phyloP scores from a whole-genome alignment of 2,329 filamentous ascomycete species.

The Neofusicoccum cordaticola region DNA sequence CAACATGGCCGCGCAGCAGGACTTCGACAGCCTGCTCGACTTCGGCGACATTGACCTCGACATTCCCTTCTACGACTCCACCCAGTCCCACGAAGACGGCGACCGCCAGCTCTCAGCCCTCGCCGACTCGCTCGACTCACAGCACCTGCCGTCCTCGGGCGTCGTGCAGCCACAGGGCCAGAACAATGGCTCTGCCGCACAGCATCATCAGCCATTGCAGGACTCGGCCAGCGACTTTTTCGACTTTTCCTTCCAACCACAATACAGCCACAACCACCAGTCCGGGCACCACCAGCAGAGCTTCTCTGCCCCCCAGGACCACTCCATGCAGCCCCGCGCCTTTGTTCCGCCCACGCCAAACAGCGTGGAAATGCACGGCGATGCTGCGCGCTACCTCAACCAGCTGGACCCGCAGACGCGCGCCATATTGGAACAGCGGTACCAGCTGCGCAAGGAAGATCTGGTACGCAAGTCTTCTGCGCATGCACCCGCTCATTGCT shows the following conservation, averaged over 20 bases:
- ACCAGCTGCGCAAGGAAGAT: constrained; percentile 66
- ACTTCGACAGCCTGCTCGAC: constrained; percentile 45
- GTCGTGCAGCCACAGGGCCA: constrained; percentile 34
- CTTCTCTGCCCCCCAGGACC: constrained; percentile 19
- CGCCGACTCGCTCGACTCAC: constrained; percentile 26
- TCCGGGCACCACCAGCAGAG: constrained; percentile 7
- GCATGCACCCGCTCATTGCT: not conserved
- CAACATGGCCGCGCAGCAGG: constrained; percentile 40
- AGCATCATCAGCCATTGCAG: constrained; percentile 16
- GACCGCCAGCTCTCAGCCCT: constrained; percentile 32
- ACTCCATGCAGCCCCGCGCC: constrained; percentile 22
- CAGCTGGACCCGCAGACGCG: constrained; percentile 56
- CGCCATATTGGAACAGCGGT: constrained; percentile 63
- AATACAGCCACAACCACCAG: constrained; percentile 2
- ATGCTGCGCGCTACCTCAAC: constrained; percentile 56
- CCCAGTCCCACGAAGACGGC: constrained; percentile 20
- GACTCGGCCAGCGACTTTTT: constrained; percentile 30
- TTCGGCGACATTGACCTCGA: constrained; percentile 33
- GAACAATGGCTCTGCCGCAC: constrained; percentile 26
- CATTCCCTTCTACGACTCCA: constrained; percentile 29
- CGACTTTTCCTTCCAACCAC: constrained; percentile 24
- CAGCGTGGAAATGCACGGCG: constrained; percentile 70
- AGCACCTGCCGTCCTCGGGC: constrained; percentile 14
- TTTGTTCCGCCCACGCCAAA: constrained; percentile 73
- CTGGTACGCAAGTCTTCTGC: constrained; percentile 50